phyloP scores from a whole-genome alignment of 805 yeast genomes.

The Sugiyamaella floridensis region DNA sequence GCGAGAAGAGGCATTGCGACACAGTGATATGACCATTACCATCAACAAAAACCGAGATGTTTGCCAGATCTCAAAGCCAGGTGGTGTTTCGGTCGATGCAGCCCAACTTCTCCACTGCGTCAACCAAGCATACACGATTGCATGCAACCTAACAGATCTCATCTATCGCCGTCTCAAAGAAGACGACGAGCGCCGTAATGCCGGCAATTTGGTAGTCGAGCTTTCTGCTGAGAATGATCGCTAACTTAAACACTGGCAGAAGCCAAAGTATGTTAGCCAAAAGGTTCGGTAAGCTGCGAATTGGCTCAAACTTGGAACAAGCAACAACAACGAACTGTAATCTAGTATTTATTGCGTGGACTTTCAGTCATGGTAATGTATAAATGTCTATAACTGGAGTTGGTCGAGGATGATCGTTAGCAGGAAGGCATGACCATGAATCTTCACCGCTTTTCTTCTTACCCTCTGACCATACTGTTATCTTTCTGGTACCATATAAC shows the following conservation, averaged over 20 bases:
- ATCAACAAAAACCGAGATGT: constrained; percentile 84
- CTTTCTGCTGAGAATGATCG: constrained; percentile 28
- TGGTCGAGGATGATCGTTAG: no score
- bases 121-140: constrained; percentile 56
- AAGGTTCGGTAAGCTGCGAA: no score
- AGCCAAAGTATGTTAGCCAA: no score
- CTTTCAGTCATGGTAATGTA: no score
- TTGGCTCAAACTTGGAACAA: not conserved
- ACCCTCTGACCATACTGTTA: no score
- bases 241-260: not conserved
- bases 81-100: constrained; percentile 81
- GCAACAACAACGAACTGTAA: not conserved
- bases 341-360: not conserved
- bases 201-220: constrained; percentile 28
- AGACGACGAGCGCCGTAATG: constrained; percentile 47
- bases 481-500: no score
- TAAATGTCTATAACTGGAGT: no score
- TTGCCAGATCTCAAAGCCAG: constrained; percentile 84
- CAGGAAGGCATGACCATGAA: no score
- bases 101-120: constrained; percentile 59
- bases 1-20: constrained; percentile 68
- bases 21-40: constrained; percentile 78
- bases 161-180: constrained; percentile 49
- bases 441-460: no score
- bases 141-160: constrained; percentile 55